Conservation (phyloP, 805 yeast genomes). For the Starmerella khaoyaiensis region DNA sequence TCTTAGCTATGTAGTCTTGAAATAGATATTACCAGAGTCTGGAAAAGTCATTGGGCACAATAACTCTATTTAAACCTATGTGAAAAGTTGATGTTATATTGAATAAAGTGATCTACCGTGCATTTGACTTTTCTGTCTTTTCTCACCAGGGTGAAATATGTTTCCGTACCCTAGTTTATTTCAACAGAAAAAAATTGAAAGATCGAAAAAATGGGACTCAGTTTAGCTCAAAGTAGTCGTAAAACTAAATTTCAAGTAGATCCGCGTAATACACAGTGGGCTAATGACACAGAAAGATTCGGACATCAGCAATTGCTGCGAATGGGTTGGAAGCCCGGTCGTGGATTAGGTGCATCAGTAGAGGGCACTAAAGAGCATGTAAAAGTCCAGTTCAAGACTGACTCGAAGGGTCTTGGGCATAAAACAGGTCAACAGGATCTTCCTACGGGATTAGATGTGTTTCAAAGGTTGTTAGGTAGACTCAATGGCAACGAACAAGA, state of each 20-base stretch:
- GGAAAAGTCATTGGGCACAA: too few species aligned
- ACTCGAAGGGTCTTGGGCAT: conserved; percentile 84
- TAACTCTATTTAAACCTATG: too few species aligned
- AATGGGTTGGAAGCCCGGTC: conserved; percentile 88
- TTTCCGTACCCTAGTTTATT: too few species aligned
- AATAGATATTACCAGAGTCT: too few species aligned
- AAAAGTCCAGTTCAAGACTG: conserved; percentile 69
- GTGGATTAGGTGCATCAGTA: conserved; percentile 68
- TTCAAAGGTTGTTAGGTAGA: conserved; percentile 79
- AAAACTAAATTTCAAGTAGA: conserved; percentile 82
- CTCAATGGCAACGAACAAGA: conserved; percentile 73
- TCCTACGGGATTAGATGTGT: conserved; percentile 84
- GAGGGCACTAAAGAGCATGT: conserved; percentile 39
- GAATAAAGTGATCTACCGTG: too few species aligned
- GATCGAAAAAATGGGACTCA: conserved; percentile 28
- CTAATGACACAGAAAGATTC: conserved; percentile 55
- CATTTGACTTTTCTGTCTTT: too few species aligned
- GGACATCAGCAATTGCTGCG: conserved; percentile 76
- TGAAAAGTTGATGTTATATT: too few species aligned
- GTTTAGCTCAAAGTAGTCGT: conserved; percentile 47
- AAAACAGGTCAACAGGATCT: conserved; percentile 50
- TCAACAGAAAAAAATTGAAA: too few species aligned
- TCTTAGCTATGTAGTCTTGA: too few species aligned
- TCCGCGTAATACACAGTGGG: conserved; percentile 92
- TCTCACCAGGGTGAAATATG: too few species aligned